Conservation (phyloP, 2,329 filamentous ascomycete species). For the Pseudocercospora cruenta region DNA sequence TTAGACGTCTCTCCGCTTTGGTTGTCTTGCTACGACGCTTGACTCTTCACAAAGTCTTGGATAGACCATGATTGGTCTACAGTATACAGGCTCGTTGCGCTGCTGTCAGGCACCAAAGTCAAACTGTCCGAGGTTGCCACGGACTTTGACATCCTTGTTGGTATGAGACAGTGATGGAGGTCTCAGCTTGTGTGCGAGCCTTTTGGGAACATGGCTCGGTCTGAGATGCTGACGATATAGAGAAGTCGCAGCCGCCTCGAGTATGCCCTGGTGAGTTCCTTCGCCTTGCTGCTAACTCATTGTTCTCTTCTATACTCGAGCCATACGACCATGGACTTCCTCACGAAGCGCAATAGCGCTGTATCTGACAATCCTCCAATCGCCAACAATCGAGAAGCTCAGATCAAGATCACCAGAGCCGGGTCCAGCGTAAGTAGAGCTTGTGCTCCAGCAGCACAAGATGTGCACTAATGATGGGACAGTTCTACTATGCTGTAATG, state of each 20-base stretch:
- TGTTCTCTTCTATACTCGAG: neutral
- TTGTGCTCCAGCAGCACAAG: no score
- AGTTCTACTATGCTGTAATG: slow-evolving; percentile 58
- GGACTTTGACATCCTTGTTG: neutral
- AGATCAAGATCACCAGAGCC: slow-evolving; percentile 22
- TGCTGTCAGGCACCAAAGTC: neutral
- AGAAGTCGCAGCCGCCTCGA: neutral
- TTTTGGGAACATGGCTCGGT: neutral
- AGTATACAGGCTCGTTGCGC: neutral
- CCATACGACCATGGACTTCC: neutral
- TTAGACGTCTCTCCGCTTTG: neutral
- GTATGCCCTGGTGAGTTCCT: neutral
- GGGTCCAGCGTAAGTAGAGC: slow-evolving; percentile 17
- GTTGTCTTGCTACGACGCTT: neutral
- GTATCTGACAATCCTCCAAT: slow-evolving; percentile 17
- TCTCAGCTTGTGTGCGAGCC: neutral
- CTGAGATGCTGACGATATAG: neutral
- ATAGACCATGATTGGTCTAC: neutral
- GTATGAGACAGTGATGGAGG: slow-evolving; percentile 1
- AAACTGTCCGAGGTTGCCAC: neutral
- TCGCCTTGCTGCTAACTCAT: neutral
- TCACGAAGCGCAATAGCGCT: slow-evolving; percentile 13
- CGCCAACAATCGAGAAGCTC: slow-evolving; percentile 20
- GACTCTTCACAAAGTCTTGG: neutral
- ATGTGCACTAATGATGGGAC: neutral